Base-by-base conservation (phyloP, 2,329 filamentous ascomycete genomes). In the Penicillium sp. region DNA sequence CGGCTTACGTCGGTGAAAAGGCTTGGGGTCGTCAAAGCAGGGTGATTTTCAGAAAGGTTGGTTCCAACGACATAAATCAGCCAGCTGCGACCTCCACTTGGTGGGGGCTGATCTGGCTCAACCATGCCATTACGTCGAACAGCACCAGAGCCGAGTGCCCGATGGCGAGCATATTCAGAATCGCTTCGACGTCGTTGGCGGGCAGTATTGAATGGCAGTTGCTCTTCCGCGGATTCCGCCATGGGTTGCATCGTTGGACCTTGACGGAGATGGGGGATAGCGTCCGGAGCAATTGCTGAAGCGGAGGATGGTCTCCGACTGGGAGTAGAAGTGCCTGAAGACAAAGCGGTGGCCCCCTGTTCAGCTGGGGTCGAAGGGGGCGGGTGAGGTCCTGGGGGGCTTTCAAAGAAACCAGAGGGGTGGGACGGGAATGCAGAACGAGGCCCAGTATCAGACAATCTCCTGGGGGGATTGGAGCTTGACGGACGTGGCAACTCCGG, bases 51-150 rank as follows among this genome's bases (percentile, higher is more conserved):
- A 1, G 84, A 83, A 45, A 86, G 80, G 56, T 83, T 86, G 35
- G 83, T 84, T 37, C 83, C 83, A 43, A 87, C 78, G 8, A 87
- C 83, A 62, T 87, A 87, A 45, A 87, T 86, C 59, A 87, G 78
- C 83, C 83, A 87, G 66, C 82, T 87, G 56, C 83, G 73, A 46
- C 80, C 81, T 46, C 74, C 76, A 49, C 73, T 70, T 35, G 71
- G 68, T 9, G 70, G 64, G 46, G 72, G 64, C 38, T 76, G 74
- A 49, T 81, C 77, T 18, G 82, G 80, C 53, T 81, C 79, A 53
- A 86, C 82, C 14, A 86, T 79, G 16, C 83, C 82, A 62, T 85
- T 84, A 36, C 82, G 76, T 29, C 83, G 75, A 10, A 81, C 77
- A 19, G 82, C 78, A 40, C 82, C 82, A 28, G 82, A 80, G 3